Evolutionary conservation across 805 yeast species (phyloP).

Genomic region (Metschnikowia lunata): DNA sequence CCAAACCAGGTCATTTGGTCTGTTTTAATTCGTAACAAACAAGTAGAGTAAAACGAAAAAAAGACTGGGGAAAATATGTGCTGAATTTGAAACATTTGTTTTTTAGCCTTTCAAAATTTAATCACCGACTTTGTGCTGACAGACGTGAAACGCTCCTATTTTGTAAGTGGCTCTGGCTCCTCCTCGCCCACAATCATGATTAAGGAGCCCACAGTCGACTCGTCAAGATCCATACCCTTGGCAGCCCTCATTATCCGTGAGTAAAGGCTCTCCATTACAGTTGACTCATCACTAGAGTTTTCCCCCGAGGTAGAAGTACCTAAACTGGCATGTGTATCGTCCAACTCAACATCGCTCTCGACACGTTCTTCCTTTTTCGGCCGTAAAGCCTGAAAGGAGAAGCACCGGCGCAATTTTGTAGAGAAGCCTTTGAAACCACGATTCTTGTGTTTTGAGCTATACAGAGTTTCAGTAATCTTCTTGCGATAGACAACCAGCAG

Average conservation of each 20-base stretch:
- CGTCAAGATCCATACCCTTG: constrained; percentile 9
- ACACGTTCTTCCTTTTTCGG: not conserved
- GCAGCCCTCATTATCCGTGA: constrained; percentile 7
- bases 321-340: not conserved
- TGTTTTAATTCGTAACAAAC: no score
- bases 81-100: no score
- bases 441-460: not conserved
- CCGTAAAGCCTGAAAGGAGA: not conserved
- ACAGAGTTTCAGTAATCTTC: not conserved
- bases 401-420: constrained; percentile 3
- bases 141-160: no score
- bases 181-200: constrained; percentile 9
- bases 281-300: not conserved
- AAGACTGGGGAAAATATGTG: no score
- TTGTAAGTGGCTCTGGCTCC: not conserved
- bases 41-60: no score
- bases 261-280: constrained; percentile 4
- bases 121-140: no score
- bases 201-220: constrained; percentile 12
- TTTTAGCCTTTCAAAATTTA: no score
- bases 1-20: no score
- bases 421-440: constrained; percentile 7
- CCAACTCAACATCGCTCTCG: not conserved
- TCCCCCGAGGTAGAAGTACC: not conserved
- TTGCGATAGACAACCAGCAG: not conserved